Conservation (phyloP, 345 rosid genomes). For the Brassica incana region DNA sequence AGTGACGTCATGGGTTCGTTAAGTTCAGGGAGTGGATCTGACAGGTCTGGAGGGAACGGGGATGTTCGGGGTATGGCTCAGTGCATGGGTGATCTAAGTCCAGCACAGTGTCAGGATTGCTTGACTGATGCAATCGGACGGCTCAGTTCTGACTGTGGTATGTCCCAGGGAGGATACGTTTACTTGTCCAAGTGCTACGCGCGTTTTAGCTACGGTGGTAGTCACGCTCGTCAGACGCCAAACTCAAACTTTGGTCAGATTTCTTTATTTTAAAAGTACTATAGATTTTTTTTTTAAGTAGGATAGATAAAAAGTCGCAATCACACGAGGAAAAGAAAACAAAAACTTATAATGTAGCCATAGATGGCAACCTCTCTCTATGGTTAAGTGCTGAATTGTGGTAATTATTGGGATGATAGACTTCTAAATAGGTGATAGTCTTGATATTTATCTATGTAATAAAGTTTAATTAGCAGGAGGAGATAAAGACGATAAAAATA, state of each 20-base stretch:
- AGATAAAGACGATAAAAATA: conserved; percentile 25
- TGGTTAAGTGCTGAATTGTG: neutral
- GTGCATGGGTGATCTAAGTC: conserved; percentile 67
- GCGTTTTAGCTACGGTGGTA: conserved; percentile 50
- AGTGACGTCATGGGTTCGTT: conserved; percentile 34
- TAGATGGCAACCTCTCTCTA: conserved; percentile 10
- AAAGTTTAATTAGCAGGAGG: neutral
- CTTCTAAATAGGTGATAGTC: neutral
- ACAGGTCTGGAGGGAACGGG: conserved; percentile 64
- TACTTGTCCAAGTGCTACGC: conserved; percentile 80
- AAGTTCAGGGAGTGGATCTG: conserved; percentile 30
- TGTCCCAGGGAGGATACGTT: conserved; percentile 61
- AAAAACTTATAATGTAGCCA: neutral
- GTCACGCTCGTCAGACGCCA: conserved; percentile 36
- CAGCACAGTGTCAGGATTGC: conserved; percentile 73
- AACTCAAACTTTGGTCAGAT: conserved; percentile 29
- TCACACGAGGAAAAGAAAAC: neutral
- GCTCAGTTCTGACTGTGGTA: conserved; percentile 66
- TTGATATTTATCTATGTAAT: neutral
- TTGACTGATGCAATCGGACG: conserved; percentile 65
- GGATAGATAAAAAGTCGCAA: neutral
- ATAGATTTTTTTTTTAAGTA: too few species aligned
- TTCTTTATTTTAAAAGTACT: neutral
- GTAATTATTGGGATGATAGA: neutral
- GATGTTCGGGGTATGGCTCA: conserved; percentile 71